Base-by-base conservation (phyloP, 768 basidiomycete species). In the Kwoniella shandongensis region DNA sequence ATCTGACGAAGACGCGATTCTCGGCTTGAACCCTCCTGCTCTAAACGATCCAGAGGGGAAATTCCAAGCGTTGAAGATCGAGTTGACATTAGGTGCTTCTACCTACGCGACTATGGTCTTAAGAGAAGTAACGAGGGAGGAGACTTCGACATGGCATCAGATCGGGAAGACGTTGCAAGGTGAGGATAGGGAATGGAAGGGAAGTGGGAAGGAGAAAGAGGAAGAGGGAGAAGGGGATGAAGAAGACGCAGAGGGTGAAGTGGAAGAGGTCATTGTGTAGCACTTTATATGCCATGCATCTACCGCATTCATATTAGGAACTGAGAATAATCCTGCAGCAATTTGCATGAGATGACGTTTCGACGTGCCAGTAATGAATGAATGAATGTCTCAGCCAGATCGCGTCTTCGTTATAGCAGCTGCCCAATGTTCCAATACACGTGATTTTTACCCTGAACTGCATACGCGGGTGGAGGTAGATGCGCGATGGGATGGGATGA, bases 101-200 rank as follows among this genome's bases (percentile, higher is more conserved):
- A 87, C 91, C 4, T 99, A 97, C 77, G 96, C 96, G 1, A 99
- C 96, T 1, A 99, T 99, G 96, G 94, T 93, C 3, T 76, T 99
- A 65, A 51, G 75, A 46, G 75, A 76, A 48, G 59, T 76, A 2
- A 76, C 75, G n/a, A 61, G 70, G 54, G 68, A 70, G 20, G 73
- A 74, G 53, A 76, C 75, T 4, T 65, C 61, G 36, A 69, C 63
- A 15, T 71, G 72, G 67, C 65, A 67, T 52, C 75, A 76, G 61
- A 75, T 65, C 27, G 63, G 61, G 15, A 59, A 75, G 63, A 76
- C 70, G 11, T 56, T 62, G 44, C 59, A 59, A 32, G 66, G 72
- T 1, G 72, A 73, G 42, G 75, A 76, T 66, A 66, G 70, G 59
- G 69, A 59, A 15, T 66, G 50, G 40, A 72, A 65, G 48, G 66